phyloP scores from a whole-genome alignment of 2,329 filamentous ascomycete species.

The Talaromyces sp. region DNA sequence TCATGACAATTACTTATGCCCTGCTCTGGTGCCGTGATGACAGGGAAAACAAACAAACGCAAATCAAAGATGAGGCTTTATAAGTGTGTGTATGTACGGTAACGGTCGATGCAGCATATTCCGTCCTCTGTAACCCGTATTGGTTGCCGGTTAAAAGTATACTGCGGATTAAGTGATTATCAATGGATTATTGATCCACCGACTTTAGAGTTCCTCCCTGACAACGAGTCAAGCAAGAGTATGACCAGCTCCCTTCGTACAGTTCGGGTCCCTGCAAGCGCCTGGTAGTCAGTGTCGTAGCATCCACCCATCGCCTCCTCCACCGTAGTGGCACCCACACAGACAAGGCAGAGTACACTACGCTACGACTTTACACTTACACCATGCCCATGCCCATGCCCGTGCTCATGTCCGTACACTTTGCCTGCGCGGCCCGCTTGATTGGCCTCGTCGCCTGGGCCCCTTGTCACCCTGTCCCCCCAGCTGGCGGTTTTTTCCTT shows the following conservation, averaged over 20 bases:
- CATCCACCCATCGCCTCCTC: not conserved
- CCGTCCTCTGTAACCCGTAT: too few relatives aligned
- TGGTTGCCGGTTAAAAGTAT: not conserved
- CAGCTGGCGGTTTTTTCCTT: not conserved
- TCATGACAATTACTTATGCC: not conserved
- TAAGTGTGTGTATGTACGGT: not conserved
- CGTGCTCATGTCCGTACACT: not conserved
- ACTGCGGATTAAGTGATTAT: not conserved
- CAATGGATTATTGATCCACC: not conserved
- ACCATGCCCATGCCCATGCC: not conserved
- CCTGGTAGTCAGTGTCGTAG: not conserved
- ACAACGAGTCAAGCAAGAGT: not conserved
- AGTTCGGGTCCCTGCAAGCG: not conserved
- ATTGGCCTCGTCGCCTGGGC: not conserved
- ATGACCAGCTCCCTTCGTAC: not conserved
- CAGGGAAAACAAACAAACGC: not conserved
- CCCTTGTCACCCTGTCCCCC: not conserved
- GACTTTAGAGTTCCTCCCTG: not conserved
- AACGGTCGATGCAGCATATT: not conserved
- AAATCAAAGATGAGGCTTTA: too few relatives aligned
- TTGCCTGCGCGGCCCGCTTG: not conserved
- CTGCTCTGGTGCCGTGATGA: not conserved
- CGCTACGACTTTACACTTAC: not conserved
- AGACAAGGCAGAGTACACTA: not conserved
- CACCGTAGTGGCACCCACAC: not conserved